phyloP scores from a whole-genome alignment of 306 rosid genomes.

The Potentilla sterilis region DNA sequence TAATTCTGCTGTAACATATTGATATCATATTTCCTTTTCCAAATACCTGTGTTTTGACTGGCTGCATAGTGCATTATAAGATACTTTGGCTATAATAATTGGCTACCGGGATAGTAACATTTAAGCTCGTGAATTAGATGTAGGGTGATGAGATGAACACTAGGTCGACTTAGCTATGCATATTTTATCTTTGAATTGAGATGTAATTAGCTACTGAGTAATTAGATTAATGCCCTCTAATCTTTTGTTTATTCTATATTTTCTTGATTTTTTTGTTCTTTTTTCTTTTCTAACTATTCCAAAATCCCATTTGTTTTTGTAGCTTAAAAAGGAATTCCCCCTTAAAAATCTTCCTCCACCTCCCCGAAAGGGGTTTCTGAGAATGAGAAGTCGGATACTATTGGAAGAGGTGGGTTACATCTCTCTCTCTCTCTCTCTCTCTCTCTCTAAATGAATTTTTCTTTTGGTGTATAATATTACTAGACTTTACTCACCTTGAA shows the following conservation, averaged over 20 bases:
- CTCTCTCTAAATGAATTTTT: conserved; percentile 6
- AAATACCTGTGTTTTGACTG: not conserved
- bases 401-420: conserved; percentile 66
- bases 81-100: too few species aligned
- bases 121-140: not conserved
- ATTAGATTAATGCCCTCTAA: not conserved
- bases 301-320: conserved; percentile 27
- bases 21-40: not conserved
- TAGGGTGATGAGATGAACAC: not conserved
- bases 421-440: conserved; percentile 18
- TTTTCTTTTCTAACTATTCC: not conserved
- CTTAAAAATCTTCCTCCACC: conserved; percentile 62
- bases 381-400: conserved; percentile 45
- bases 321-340: conserved; percentile 71
- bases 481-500: not conserved
- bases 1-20: not conserved
- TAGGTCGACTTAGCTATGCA: not conserved
- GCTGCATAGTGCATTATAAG: not conserved
- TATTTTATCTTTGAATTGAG: not conserved
- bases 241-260: not conserved
- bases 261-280: not conserved
- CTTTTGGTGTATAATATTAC: not conserved
- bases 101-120: not conserved
- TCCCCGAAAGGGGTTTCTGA: conserved; percentile 73
- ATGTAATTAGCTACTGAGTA: not conserved